phyloP scores from a whole-genome alignment of 176 grass and related monocot genomes.

The Rhynchospora pubera region DNA sequence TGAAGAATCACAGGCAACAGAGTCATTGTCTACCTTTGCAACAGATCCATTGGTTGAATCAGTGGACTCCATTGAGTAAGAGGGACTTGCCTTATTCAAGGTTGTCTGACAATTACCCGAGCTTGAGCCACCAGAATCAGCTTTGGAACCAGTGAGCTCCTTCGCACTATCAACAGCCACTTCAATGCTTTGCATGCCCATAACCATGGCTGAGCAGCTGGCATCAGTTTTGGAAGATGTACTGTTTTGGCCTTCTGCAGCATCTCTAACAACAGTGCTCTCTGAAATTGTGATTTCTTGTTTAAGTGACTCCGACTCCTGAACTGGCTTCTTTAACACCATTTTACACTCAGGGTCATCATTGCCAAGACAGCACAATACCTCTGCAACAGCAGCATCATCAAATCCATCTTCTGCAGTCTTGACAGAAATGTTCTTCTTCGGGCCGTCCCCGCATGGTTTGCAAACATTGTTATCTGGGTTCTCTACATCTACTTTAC shows the following conservation, averaged over 20 bases:
- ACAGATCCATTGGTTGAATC: background rate
- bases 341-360: background rate
- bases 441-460: no score
- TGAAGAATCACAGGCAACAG: background rate
- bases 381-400: background rate
- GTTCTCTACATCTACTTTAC: no score
- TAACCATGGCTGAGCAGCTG: slow-evolving; percentile 9
- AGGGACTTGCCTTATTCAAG: background rate
- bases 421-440: no score
- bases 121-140: background rate
- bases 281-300: background rate
- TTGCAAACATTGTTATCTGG: no score
- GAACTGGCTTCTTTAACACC: background rate
- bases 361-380: background rate
- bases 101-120: background rate
- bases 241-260: background rate
- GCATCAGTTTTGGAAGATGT: background rate
- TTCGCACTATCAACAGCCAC: background rate
- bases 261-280: background rate
- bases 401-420: no score
- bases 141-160: background rate
- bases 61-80: background rate
- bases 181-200: background rate
- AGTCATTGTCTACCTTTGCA: background rate
- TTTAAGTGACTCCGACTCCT: background rate